Conservation (phyloP, 2,329 filamentous ascomycete genomes). For the Aspergillus awamori region DNA sequence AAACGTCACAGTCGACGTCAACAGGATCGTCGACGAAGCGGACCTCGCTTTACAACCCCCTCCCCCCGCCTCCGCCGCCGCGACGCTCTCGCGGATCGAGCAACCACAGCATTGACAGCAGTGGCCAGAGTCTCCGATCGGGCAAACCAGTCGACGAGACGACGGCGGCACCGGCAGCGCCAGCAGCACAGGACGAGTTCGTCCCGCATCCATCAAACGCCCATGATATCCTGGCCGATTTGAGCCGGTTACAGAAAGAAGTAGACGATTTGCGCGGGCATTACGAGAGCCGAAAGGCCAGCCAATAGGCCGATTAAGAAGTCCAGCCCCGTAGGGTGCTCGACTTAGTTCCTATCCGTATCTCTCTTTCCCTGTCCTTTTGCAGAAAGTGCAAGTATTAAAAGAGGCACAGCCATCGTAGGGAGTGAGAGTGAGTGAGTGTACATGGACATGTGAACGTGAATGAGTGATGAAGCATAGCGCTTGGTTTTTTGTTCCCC, state of each 20-base stretch:
- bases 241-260: conserved; percentile 72
- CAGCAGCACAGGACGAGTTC: conserved; percentile 22
- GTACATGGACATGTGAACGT: neutral
- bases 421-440: neutral
- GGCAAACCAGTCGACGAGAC: conserved; percentile 26
- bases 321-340: too few relatives aligned
- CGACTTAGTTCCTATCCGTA: too few relatives aligned
- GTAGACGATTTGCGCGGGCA: conserved; percentile 63
- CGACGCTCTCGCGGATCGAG: conserved; percentile 49
- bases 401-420: neutral
- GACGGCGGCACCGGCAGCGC: neutral
- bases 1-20: conserved; percentile 13
- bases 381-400: neutral
- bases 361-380: too few relatives aligned
- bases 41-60: conserved; percentile 26
- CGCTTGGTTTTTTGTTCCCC: neutral
- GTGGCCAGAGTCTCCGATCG: conserved; percentile 20
- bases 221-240: conserved; percentile 69
- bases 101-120: conserved; percentile 40
- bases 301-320: conserved; percentile 19
- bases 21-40: conserved; percentile 35
- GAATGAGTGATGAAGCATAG: conserved; percentile 11
- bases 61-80: conserved; percentile 52
- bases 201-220: conserved; percentile 46
- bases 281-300: conserved; percentile 39